Base-by-base conservation (phyloP, 129 eudicot species). In the Escallonia herrerae region DNA sequence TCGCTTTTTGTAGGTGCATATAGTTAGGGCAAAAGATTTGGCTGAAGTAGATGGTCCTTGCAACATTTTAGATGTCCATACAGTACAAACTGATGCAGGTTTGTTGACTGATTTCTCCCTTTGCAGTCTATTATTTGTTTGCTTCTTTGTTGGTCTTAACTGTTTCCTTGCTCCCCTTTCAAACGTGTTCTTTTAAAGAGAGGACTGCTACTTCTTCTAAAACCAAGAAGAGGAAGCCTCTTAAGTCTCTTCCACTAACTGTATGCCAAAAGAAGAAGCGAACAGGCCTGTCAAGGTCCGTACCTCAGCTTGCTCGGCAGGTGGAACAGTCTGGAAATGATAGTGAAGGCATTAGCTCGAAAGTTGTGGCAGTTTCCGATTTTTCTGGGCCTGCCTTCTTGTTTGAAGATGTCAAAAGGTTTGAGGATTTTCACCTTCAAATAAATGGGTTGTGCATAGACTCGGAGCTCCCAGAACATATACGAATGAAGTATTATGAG, bases 41-140 rank as follows among this genome's bases (percentile, higher is more conserved):
- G 79, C 62, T 8, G 90, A 83, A 43, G 87, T 73, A n/a, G 90
- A 87, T 74, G 87, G 82, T 71, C 85, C 81, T 73, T 73, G 55
- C 57, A 69, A 76, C 71, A 81, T 87, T 68, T 65, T 64, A 50
- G 85, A 79, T 56, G 64, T 71, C 5, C 67, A 60, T 5, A 40
- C 62, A 0, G 72, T 83, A 59, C 76, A 68, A 69, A 45, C 6
- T 40, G 76, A 70, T 74, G 76, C 87, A 70, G 90, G 96, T 82
- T 70, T 55, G 84, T 49, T 33, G 5, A 6, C 55, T 42, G n/a
- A 50, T 50, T 6, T 44, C 44, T 7, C 11, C 38, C 7, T 62
- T 67, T 4, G 49, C 40, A n/a, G 41, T 75, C 58, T 43, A 6
- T 63, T 48, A 41, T 55, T 43, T 53, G 9, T 72, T 56, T 68